Conservation (phyloP, 805 yeast genomes). For the Myxozyma vanderwaltii region DNA sequence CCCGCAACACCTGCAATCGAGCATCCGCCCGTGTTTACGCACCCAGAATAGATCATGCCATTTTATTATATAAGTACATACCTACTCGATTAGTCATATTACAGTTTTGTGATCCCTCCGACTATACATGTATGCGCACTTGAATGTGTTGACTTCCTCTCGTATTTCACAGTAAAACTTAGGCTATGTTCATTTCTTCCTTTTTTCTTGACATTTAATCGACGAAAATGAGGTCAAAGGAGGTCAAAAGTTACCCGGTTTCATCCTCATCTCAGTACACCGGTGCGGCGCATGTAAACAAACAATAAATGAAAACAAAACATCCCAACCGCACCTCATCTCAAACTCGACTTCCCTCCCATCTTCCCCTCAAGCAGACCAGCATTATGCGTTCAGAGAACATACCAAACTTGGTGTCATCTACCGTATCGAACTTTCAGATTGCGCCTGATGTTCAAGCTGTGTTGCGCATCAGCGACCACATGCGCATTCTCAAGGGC, state of each 20-base stretch:
- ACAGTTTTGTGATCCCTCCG: too few relatives aligned
- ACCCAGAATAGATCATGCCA: too few relatives aligned
- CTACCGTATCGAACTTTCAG: slow-evolving; percentile 29
- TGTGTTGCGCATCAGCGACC: slow-evolving; percentile 28
- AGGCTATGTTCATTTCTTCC: too few relatives aligned
- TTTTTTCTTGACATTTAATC: too few relatives aligned
- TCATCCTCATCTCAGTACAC: not conserved
- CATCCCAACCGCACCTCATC: not conserved
- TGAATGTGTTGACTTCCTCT: too few relatives aligned
- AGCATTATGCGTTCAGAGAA: not conserved
- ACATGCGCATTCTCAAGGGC: slow-evolving; percentile 27
- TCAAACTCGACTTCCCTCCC: not conserved
- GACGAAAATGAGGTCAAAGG: too few relatives aligned
- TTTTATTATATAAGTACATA: too few relatives aligned
- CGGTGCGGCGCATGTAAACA: slow-evolving; percentile 13
- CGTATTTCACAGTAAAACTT: too few relatives aligned
- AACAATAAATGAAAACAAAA: not conserved
- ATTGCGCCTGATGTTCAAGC: slow-evolving; percentile 31
- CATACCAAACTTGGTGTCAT: slow-evolving; percentile 3
- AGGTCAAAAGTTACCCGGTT: not conserved
- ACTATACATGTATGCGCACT: too few relatives aligned
- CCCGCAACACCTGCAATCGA: too few relatives aligned
- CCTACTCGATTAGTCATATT: too few relatives aligned
- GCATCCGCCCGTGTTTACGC: too few relatives aligned
- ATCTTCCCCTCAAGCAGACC: not conserved